Conservation (phyloP, 78 protist genomes). For the Dictyostelium brefeldianum region DNA sequence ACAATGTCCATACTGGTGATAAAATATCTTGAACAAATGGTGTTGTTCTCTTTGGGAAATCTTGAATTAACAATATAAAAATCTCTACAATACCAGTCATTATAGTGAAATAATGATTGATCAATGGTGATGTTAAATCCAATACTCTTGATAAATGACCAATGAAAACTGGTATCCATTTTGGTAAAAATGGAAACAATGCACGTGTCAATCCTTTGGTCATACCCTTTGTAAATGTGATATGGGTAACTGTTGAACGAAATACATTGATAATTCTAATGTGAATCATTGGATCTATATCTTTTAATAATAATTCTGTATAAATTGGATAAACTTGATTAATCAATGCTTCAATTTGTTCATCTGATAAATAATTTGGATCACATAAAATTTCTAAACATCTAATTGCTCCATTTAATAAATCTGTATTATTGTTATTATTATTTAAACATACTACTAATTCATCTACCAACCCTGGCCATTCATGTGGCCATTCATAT, state of each 20-base stretch:
- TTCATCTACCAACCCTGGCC: conserved; percentile 53
- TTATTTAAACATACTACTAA: conserved; percentile 33
- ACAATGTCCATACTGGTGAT: conserved; percentile 44
- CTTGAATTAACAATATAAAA: background rate
- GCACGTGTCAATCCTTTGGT: background rate
- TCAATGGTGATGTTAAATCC: background rate
- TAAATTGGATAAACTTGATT: conserved; percentile 12
- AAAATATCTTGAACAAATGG: background rate
- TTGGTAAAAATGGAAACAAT: background rate
- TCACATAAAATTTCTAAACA: conserved; percentile 45
- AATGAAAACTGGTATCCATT: conserved; percentile 25
- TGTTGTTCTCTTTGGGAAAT: background rate
- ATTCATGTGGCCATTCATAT: conserved; percentile 63
- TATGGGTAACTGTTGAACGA: background rate
- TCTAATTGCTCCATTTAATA: conserved; percentile 36
- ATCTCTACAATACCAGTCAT: conserved; percentile 17
- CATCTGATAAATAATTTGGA: conserved; percentile 4
- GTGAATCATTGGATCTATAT: conserved; percentile 12
- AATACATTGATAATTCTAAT: conserved; percentile 25
- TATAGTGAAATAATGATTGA: conserved; percentile 34
- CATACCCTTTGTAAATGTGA: background rate
- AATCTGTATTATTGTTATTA: background rate
- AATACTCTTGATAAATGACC: background rate
- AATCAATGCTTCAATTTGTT: background rate
- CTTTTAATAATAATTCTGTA: background rate